Conservation (phyloP, 768 basidiomycete species). For the Lactarius tabidus region DNA sequence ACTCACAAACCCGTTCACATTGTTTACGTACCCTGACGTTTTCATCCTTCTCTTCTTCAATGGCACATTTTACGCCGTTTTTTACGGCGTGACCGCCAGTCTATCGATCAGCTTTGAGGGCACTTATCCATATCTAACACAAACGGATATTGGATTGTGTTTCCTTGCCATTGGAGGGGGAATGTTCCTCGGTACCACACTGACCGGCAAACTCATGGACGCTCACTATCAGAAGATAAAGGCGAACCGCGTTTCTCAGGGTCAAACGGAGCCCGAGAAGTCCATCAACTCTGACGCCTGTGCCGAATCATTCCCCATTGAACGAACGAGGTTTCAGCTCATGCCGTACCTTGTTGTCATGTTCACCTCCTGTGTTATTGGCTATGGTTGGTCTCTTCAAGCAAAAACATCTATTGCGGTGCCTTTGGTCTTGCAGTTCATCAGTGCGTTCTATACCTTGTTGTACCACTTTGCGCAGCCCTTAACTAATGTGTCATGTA, state of each 20-base stretch:
- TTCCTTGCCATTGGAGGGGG: conserved; percentile 76
- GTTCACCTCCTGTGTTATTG: conserved; percentile 41
- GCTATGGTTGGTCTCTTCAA: conserved; percentile 62
- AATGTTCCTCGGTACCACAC: conserved; percentile 53
- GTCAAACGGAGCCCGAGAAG: conserved; percentile 28
- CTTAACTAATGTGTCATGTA: conserved; percentile 26
- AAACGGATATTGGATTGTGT: conserved; percentile 70
- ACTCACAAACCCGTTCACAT: conserved; percentile 51
- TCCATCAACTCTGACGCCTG: conserved; percentile 27
- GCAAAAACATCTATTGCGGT: conserved; percentile 45
- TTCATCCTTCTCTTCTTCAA: conserved; percentile 51
- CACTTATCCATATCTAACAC: conserved; percentile 54
- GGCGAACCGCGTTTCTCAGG: conserved; percentile 25
- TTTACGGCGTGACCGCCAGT: conserved; percentile 57
- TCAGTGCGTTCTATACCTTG: conserved; percentile 30
- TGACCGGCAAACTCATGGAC: conserved; percentile 62
- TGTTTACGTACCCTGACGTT: conserved; percentile 56
- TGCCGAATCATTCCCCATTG: conserved; percentile 50
- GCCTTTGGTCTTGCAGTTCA: conserved; percentile 48
- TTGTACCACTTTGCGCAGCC: conserved; percentile 5
- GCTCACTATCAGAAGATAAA: conserved; percentile 52
- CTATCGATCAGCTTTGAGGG: conserved; percentile 57
- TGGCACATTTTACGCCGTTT: conserved; percentile 50
- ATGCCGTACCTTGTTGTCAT: conserved; percentile 42
- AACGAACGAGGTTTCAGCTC: conserved; percentile 50